phyloP scores from a whole-genome alignment of 305 asterid species.

The Salvia sclarea region DNA sequence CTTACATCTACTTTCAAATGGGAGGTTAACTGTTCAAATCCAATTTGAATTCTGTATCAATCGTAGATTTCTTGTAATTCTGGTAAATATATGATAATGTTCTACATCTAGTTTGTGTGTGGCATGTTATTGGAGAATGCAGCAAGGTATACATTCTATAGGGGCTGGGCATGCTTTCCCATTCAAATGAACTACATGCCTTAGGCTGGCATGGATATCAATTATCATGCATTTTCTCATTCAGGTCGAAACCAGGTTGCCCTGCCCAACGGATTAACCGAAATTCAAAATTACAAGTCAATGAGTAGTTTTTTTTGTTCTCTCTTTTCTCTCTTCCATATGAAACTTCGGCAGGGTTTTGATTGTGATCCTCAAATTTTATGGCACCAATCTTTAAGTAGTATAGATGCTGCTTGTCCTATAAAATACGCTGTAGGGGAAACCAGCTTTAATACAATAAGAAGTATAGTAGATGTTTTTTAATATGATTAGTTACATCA shows the following conservation, averaged over 20 bases:
- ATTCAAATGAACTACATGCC: background rate
- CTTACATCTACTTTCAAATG: conserved; percentile 2
- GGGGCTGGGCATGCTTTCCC: conserved; percentile 14
- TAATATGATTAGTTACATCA: conserved; percentile 1
- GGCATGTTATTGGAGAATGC: conserved; percentile 5
- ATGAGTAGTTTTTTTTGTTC: background rate
- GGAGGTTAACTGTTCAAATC: conserved; percentile 1
- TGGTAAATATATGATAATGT: background rate
- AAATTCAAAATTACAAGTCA: background rate
- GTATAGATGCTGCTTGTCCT: background rate
- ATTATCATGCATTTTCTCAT: background rate
- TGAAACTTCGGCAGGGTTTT: background rate
- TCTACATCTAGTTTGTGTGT: background rate
- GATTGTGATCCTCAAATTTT: conserved; percentile 18
- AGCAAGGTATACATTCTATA: background rate
- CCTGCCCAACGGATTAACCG: background rate
- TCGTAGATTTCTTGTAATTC: background rate
- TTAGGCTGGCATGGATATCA: background rate
- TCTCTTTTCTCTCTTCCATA: background rate
- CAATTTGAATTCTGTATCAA: background rate
- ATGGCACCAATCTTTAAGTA: conserved; percentile 20
- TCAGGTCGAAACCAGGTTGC: background rate
- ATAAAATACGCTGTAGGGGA: conserved; percentile 16
- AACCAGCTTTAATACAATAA: conserved; percentile 10
- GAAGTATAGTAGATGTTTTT: conserved; percentile 1